Evolutionary conservation across 179 eudicot genomes (phyloP).

Genomic region (Camellia oleifera): DNA sequence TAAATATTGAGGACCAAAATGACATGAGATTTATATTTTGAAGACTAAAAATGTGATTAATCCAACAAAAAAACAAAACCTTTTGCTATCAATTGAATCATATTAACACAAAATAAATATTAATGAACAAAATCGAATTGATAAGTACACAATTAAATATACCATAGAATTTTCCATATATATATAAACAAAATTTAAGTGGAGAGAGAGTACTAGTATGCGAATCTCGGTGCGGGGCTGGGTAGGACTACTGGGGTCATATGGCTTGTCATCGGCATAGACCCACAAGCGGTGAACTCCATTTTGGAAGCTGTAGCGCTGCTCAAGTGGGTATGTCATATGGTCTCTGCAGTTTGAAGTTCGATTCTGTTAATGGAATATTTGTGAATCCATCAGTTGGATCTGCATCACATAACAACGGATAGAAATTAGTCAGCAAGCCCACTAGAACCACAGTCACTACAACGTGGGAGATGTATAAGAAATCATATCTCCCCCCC

Average conservation of each 20-base stretch:
- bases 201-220: neutral
- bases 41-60: too few relatives aligned
- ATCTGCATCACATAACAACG: constrained; percentile 4
- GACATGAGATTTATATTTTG: too few relatives aligned
- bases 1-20: too few relatives aligned
- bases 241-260: neutral
- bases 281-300: constrained; percentile 17
- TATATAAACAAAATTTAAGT: neutral
- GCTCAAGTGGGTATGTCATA: constrained; percentile 13
- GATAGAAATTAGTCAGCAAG: neutral
- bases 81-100: too few relatives aligned
- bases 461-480: neutral
- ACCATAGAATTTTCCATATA: too few relatives aligned
- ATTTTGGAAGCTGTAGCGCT: constrained; percentile 12
- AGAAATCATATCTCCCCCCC: neutral
- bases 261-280: constrained; percentile 17
- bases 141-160: too few relatives aligned
- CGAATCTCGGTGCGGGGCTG: constrained; percentile 20
- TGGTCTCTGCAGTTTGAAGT: constrained; percentile 10
- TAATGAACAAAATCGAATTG: too few relatives aligned
- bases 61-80: too few relatives aligned
- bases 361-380: constrained; percentile 6
- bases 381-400: constrained; percentile 17
- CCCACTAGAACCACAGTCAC: neutral
- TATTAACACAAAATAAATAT: too few relatives aligned